Conservation (phyloP, 441 rosid species). For the Omphalea diandra region DNA sequence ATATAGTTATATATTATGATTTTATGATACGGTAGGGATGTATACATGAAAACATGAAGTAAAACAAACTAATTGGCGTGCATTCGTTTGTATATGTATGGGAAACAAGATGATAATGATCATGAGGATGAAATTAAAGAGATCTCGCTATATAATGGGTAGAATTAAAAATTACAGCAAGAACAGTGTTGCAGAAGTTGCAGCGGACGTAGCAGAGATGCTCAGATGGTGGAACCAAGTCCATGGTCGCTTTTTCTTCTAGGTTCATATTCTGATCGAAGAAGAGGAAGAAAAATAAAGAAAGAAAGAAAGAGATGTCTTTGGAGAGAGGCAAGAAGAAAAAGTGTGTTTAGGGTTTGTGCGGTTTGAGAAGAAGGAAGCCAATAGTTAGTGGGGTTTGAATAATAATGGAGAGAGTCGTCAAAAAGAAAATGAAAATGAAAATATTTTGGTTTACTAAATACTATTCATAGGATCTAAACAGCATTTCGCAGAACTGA, state of each 20-base stretch:
- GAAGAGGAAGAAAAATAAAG: conserved; percentile 23
- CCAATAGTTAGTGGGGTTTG: background rate
- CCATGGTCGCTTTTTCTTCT: conserved; percentile 69
- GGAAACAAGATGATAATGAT: background rate
- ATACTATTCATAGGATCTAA: background rate
- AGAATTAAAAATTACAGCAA: conserved; percentile 55
- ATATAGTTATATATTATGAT: too few species aligned
- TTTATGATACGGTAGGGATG: background rate
- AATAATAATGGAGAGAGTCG: conserved; percentile 14
- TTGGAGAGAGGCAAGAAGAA: background rate
- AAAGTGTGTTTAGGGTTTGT: conserved; percentile 26
- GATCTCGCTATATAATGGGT: too few species aligned
- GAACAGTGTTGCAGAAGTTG: conserved; percentile 98
- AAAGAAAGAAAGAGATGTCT: too few species aligned
- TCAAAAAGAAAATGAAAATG: conserved; percentile 19
- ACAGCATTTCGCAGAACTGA: background rate
- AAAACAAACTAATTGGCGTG: background rate
- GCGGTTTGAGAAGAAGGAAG: background rate
- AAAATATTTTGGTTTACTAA: background rate
- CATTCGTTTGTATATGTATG: background rate
- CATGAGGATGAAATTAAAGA: too few species aligned
- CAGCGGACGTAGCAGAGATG: conserved; percentile 97
- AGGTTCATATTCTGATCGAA: conserved; percentile 41
- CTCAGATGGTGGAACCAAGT: conserved; percentile 59
- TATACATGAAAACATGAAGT: background rate